Evolutionary conservation across 1,284 basidiomycete genomes (phyloP), one percentile per base, ranked within the genome.

Genomic region (Trametes pubescens): DNA sequence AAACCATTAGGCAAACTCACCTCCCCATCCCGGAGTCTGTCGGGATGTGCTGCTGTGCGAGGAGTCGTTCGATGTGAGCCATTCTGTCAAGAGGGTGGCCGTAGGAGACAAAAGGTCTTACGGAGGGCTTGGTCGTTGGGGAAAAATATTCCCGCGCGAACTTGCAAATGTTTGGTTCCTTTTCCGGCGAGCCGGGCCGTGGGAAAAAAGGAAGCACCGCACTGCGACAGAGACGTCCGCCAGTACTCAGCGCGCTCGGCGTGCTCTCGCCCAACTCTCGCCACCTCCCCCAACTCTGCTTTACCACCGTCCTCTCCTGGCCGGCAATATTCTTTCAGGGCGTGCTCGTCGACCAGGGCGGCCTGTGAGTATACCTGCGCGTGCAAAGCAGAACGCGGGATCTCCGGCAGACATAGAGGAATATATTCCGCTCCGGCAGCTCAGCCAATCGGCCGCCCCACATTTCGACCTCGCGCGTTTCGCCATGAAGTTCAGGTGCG

Each of bases 401-500:
- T 62, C 65, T 51, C 64, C 65, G 54, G 56, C 60, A 40, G 58
- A 64, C 56, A 62, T 48, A 24, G 62, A 69, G 44, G 74, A 76
- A 66, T 51, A 66, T 37, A 75, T 75, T 48, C 75, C 74, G 26
- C 67, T 76, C 22, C 67, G 72, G 63, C 68, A 72, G 44, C 67
- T 76, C 47, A 62, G 69, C 58, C 69, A 59, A 38, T 40, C 35
- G 56, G 60, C 47, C 61, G 9, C 65, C 21, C 40, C 37, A 22
- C 60, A 65, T 29, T 46, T 71, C 47, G 66, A 72, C 51, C 55
- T 75, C 48, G 51, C 67, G 37, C 65, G 68, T 18, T 80, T 82
- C 29, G 78, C 81, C 55, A 88, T 88, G 86, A 87, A 87, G 74
- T 88, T 86, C 71, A 88, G 86, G 86, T 82, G 55, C 29, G 73